Evolutionary conservation across 768 basidiomycete genomes (phyloP).

Genomic region (Leucosporidium creatinivorum): DNA sequence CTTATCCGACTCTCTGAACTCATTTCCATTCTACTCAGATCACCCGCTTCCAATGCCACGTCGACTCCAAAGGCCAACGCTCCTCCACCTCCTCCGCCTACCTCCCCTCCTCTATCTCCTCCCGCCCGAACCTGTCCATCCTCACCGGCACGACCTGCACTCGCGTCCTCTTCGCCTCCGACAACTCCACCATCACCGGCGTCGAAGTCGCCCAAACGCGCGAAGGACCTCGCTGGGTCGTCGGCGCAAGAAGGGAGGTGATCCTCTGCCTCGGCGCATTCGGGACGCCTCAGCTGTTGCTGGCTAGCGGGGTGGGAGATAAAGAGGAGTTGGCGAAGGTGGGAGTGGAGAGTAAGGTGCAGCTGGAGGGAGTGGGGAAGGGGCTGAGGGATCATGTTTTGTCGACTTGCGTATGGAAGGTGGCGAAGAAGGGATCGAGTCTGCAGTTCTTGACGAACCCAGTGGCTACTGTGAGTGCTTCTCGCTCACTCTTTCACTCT

Average conservation of each 20-base stretch:
- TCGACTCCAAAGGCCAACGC: constrained; percentile 19
- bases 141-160: constrained; percentile 27
- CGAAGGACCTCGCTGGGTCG: constrained; percentile 4
- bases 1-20: too few species aligned
- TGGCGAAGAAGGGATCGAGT: constrained; percentile 9
- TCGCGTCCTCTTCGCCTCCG: constrained; percentile 12
- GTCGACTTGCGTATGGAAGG: neutral
- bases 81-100: constrained; percentile 32
- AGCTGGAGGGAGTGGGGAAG: constrained; percentile 46
- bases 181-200: neutral
- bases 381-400: constrained; percentile 41
- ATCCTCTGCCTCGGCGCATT: constrained; percentile 22
- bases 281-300: constrained; percentile 27
- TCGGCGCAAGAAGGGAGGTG: constrained; percentile 12
- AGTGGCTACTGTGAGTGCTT: constrained; percentile 10
- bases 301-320: constrained; percentile 16
- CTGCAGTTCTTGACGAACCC: constrained; percentile 20
- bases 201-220: constrained; percentile 28
- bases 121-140: constrained; percentile 29
- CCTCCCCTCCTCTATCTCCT: constrained; percentile 15
- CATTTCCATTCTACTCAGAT: neutral
- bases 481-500: too few species aligned
- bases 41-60: constrained; percentile 23
- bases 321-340: constrained; percentile 8
- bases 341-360: constrained; percentile 18